phyloP scores from a whole-genome alignment of 1,284 basidiomycete genomes.

The Microbotryomycetes sp. region DNA sequence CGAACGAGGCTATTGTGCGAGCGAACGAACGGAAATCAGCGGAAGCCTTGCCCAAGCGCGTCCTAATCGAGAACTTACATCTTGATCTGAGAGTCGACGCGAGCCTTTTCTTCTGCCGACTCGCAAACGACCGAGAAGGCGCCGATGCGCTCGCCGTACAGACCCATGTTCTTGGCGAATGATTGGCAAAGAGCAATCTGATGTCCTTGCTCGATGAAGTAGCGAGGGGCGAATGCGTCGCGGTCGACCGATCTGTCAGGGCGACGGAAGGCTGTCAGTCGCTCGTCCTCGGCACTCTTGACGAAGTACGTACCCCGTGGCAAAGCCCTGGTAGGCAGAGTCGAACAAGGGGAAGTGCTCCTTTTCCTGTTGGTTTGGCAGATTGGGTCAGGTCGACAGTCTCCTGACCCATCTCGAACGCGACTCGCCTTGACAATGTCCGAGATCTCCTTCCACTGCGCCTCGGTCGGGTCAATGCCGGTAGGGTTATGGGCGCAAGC shows the following conservation, averaged over 20 bases:
- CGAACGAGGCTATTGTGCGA: slow-evolving; percentile 62
- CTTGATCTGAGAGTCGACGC: slow-evolving; percentile 39
- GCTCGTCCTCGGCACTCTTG: slow-evolving; percentile 49
- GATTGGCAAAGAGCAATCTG: slow-evolving; percentile 66
- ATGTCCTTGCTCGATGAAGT: slow-evolving; percentile 71
- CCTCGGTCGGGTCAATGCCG: slow-evolving; percentile 58
- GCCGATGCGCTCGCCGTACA: slow-evolving; percentile 86
- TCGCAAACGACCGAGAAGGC: slow-evolving; percentile 64
- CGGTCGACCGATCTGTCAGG: slow-evolving; percentile 52
- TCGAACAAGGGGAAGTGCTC: slow-evolving; percentile 88
- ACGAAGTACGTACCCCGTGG: slow-evolving; percentile 53
- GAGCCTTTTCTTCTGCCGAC: slow-evolving; percentile 36
- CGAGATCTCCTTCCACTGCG: slow-evolving; percentile 80
- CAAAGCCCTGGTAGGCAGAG: slow-evolving; percentile 92
- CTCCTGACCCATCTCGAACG: background rate
- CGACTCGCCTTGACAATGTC: slow-evolving; percentile 52
- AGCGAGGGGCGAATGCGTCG: slow-evolving; percentile 89
- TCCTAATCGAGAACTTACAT: slow-evolving; percentile 34
- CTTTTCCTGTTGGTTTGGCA: slow-evolving; percentile 50
- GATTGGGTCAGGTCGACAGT: background rate
- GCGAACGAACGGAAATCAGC: background rate
- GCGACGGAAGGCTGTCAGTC: slow-evolving; percentile 44
- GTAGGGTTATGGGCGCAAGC: slow-evolving; percentile 50
- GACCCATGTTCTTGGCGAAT: slow-evolving; percentile 66
- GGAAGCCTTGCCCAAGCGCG: background rate